Evolutionary conservation across 345 rosid genomes (phyloP).

Genomic region (Linum lewisii): DNA sequence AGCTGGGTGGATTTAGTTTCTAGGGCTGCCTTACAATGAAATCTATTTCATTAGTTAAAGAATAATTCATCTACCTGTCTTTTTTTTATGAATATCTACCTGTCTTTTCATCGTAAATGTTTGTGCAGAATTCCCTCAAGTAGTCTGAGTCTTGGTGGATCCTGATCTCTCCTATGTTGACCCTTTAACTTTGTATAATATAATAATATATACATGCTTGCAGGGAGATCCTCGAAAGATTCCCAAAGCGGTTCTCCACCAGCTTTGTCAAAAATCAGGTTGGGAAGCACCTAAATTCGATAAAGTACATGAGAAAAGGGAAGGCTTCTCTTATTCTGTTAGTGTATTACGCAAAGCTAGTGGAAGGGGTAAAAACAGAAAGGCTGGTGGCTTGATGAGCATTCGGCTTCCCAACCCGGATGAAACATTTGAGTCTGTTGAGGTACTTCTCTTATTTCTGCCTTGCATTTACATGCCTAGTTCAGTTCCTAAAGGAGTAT

Average conservation of each 20-base stretch:
- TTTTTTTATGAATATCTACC: not conserved
- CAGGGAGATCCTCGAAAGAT: slow-evolving; percentile 72
- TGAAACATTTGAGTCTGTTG: slow-evolving; percentile 48
- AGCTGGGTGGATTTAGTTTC: slow-evolving; percentile 9
- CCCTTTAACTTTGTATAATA: not conserved
- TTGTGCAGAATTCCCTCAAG: not conserved
- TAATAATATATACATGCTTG: slow-evolving; percentile 4
- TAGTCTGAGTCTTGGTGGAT: not conserved
- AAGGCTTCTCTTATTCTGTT: slow-evolving; percentile 44
- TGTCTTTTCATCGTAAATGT: slow-evolving; percentile 1
- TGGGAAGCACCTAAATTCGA: slow-evolving; percentile 94
- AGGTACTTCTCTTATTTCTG: slow-evolving; percentile 34
- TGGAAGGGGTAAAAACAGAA: slow-evolving; percentile 85
- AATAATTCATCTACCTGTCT: not conserved
- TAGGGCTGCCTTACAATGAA: not conserved
- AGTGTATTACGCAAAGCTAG: slow-evolving; percentile 80
- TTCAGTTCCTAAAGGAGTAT: not conserved
- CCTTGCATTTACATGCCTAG: not conserved
- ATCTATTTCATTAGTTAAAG: not conserved
- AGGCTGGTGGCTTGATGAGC: slow-evolving; percentile 76
- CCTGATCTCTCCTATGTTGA: not conserved
- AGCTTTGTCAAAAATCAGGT: slow-evolving; percentile 78
- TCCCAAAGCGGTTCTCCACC: slow-evolving; percentile 87
- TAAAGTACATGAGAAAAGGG: slow-evolving; percentile 42
- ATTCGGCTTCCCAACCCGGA: slow-evolving; percentile 66